Evolutionary conservation across 1,284 basidiomycete genomes (phyloP), one percentile per base, ranked within the genome.

Genomic region (Phaffia rhodozyma): DNA sequence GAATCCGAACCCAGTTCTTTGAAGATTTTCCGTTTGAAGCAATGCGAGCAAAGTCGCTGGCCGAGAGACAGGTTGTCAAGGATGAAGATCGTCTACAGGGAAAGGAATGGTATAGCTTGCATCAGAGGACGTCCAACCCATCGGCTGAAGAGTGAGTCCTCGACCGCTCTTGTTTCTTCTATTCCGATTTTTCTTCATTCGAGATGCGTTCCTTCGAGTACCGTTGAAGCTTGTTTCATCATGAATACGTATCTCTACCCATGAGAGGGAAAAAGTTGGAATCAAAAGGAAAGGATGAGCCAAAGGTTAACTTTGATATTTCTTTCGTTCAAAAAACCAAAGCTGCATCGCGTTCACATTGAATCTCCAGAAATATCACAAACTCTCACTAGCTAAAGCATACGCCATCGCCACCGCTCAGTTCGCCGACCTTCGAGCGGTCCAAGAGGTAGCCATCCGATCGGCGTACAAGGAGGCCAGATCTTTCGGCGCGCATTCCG

Each of bases 11-110:
- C 62, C 89, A 91, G 74, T 98, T 98, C 81, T 97, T 93, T 79
- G 80, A 81, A 61, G 94, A 98, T 77, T 93, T 97, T 73, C 92
- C 94, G 2, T 97, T 97, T 74, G 93, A 98, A 77, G 86, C 90
- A 1, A 87, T 93, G 74, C 81, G 92, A 51, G 85, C 91, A 1
- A 79, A 81, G 20, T 85, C 82, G 16, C 75, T 98, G 58, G 83
- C 89, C 0, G 94, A 98, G 77, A 72, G 73, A 43, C 70, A 70
- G 64, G 72, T 71, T 29, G 71, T 78, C 48, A 79, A 79, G 53
- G 81, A 76, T 47, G 75, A 76, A 20, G 77, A 81, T 58, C 82
- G 85, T 68, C 79, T 88, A 6, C 74, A 73, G 34, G 90, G 86
- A 0, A 70, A 72, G 60, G 74, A 77, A 21, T 96, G 92, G 91